Evolutionary conservation across 805 yeast genomes (phyloP).

Genomic region (Ogataea dorogensis): DNA sequence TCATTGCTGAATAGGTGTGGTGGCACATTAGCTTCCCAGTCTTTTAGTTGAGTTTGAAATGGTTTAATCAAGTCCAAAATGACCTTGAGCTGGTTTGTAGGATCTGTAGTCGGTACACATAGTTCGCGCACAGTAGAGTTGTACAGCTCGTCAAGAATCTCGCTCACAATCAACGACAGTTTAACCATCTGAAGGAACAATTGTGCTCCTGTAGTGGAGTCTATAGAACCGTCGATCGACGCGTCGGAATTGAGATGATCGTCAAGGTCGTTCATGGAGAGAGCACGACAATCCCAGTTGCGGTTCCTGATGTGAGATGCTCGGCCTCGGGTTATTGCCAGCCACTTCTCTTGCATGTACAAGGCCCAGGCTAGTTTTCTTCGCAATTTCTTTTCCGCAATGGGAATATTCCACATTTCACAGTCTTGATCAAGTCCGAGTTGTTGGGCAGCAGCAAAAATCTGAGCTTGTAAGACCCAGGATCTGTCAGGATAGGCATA

Average conservation of each 20-base stretch:
- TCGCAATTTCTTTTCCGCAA: slow-evolving; percentile 46
- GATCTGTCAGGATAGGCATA: slow-evolving; percentile 37
- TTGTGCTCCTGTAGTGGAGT: slow-evolving; percentile 12
- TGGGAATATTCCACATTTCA: slow-evolving; percentile 44
- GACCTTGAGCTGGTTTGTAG: slow-evolving; percentile 6
- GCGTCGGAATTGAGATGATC: slow-evolving; percentile 40
- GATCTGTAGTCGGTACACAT: neutral
- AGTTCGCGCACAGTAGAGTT: slow-evolving; percentile 1
- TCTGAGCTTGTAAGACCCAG: slow-evolving; percentile 26
- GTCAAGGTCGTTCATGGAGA: slow-evolving; percentile 42
- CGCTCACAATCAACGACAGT: slow-evolving; percentile 14
- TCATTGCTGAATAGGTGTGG: slow-evolving; percentile 11
- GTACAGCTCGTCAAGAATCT: slow-evolving; percentile 12
- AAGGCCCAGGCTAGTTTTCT: slow-evolving; percentile 51
- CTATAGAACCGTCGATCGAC: slow-evolving; percentile 16
- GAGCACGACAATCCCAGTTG: slow-evolving; percentile 42
- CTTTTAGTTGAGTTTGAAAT: slow-evolving; percentile 12
- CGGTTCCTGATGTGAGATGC: slow-evolving; percentile 43
- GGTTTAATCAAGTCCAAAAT: slow-evolving; percentile 14
- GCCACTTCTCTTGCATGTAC: slow-evolving; percentile 48
- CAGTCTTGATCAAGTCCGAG: slow-evolving; percentile 48
- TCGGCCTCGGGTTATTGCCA: slow-evolving; percentile 40
- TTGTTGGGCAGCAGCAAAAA: slow-evolving; percentile 42
- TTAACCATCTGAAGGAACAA: slow-evolving; percentile 18
- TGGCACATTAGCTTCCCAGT: slow-evolving; percentile 17